These are phyloP conservation scores for Crithidia sp. DNA, from an alignment of 208 protist species.

Conservation along the genomic window DNA sequence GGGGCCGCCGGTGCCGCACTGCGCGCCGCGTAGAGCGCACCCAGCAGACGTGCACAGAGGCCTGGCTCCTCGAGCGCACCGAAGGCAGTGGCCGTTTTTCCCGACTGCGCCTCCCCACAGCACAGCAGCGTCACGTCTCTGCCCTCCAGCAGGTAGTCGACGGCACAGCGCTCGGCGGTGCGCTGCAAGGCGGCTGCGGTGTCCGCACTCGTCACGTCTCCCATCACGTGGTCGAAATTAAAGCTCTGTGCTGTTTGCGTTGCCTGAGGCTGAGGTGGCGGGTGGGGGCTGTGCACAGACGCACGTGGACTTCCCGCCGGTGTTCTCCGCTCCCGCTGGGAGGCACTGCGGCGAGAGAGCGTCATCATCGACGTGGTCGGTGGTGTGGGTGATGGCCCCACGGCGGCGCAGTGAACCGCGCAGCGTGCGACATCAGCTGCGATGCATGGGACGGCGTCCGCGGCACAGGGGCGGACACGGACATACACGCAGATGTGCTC, in stretches of 20 bases:
- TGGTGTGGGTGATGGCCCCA: neutral
- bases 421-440: neutral
- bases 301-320: neutral
- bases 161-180: slow-evolving; percentile 35
- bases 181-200: slow-evolving; percentile 54
- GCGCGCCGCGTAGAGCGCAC: slow-evolving; percentile 11
- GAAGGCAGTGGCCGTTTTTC: slow-evolving; percentile 86
- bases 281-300: neutral
- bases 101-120: slow-evolving; percentile 74
- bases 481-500: slow-evolving; percentile 36
- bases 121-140: slow-evolving; percentile 76
- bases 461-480: slow-evolving; percentile 29
- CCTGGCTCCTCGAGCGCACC: slow-evolving; percentile 35
- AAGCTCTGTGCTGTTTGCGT: slow-evolving; percentile 42
- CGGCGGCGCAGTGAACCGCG: slow-evolving; percentile 9
- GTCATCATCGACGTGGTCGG: neutral
- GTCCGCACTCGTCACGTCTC: slow-evolving; percentile 42
- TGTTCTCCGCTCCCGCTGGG: no score
- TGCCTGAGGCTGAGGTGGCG: neutral
- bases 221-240: slow-evolving; percentile 71
- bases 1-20: no score
- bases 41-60: slow-evolving; percentile 19
- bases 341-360: neutral
- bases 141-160: slow-evolving; percentile 32
- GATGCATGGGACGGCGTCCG: slow-evolving; percentile 3